Percentiles rank a stretch among this genome's conserved stretches.
Conservation (phyloP, 495 filamentous ascomycete species). For the Trichocladium uniseriatum region DNA sequence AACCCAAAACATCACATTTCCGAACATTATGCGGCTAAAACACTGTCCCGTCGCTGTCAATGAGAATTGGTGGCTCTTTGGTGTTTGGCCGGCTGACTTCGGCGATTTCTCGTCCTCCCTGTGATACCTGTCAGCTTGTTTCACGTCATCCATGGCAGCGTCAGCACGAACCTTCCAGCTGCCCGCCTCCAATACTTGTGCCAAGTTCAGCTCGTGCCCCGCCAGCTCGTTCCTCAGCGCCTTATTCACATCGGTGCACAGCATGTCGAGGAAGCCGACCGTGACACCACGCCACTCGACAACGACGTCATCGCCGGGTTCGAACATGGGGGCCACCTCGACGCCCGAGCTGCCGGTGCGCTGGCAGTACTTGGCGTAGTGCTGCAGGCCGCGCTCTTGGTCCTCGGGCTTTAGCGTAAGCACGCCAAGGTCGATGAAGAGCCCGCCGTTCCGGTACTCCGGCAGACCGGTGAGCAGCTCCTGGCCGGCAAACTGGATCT, state of each 20-base stretch:
- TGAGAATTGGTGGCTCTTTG: conserved; percentile 93
- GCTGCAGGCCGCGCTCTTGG: conserved; percentile 53
- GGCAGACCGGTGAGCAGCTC: conserved; percentile 76
- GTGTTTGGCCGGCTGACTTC: conserved; percentile 94
- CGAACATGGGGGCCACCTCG: conserved; percentile 69
- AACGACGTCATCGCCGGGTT: conserved; percentile 71
- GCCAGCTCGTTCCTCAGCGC: conserved; percentile 39
- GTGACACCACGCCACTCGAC: conserved; percentile 83
- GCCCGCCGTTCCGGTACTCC: conserved; percentile 80
- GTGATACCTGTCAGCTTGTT: neutral
- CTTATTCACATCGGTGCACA: conserved; percentile 64
- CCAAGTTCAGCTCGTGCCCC: conserved; percentile 53
- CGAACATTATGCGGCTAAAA: conserved; percentile 35
- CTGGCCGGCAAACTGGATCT: conserved; percentile 66
- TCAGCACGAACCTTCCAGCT: conserved; percentile 73
- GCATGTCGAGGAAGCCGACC: conserved; percentile 70
- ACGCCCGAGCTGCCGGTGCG: conserved; percentile 63
- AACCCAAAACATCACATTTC: neutral
- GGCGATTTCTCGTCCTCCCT: conserved; percentile 94
- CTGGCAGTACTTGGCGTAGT: conserved; percentile 64
- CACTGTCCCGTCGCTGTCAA: conserved; percentile 90
- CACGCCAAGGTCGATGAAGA: conserved; percentile 76
- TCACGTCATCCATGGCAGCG: too few species aligned
- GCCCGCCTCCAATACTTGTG: conserved; percentile 82
- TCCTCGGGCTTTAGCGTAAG: conserved; percentile 63